A percentile compares a stretch with the other conserved stretches of the same genome.
phyloP scores from a whole-genome alignment of 768 basidiomycete species.

The Panaeolus papilionaceus region DNA sequence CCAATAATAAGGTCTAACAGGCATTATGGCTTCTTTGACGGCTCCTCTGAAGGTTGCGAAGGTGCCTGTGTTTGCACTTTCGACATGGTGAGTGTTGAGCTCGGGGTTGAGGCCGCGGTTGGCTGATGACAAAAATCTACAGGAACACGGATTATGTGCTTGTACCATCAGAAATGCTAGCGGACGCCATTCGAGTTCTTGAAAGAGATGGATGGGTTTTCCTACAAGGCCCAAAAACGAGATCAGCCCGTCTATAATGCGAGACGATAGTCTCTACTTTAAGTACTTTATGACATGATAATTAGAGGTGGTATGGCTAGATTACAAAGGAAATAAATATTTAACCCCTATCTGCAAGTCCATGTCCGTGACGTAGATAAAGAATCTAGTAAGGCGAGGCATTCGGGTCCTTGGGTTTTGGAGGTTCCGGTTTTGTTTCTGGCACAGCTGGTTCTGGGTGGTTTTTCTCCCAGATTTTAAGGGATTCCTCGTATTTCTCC shows the following conservation, averaged over 20 bases:
- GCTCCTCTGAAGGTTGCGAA: constrained; percentile 56
- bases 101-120: not conserved
- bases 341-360: not conserved
- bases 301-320: constrained; percentile 1
- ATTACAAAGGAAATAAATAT: constrained; percentile 7
- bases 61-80: constrained; percentile 64
- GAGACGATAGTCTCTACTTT: not conserved
- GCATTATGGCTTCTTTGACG: constrained; percentile 60
- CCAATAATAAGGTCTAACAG: constrained; percentile 52
- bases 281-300: constrained; percentile 10
- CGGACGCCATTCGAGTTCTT: constrained; percentile 48
- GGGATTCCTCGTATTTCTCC: constrained; percentile 73
- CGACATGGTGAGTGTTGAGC: constrained; percentile 56
- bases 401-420: constrained; percentile 13
- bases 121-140: constrained; percentile 1
- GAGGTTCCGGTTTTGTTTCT: constrained; percentile 17
- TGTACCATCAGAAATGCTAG: constrained; percentile 51
- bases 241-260: constrained; percentile 29
- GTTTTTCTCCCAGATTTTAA: constrained; percentile 70
- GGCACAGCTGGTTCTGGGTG: constrained; percentile 35
- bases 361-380: not conserved
- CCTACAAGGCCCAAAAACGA: constrained; percentile 32
- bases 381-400: not conserved
- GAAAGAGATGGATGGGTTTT: constrained; percentile 60
- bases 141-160: constrained; percentile 76